Conservation (phyloP, 495 filamentous ascomycete species). For the Penicillium silybi region DNA sequence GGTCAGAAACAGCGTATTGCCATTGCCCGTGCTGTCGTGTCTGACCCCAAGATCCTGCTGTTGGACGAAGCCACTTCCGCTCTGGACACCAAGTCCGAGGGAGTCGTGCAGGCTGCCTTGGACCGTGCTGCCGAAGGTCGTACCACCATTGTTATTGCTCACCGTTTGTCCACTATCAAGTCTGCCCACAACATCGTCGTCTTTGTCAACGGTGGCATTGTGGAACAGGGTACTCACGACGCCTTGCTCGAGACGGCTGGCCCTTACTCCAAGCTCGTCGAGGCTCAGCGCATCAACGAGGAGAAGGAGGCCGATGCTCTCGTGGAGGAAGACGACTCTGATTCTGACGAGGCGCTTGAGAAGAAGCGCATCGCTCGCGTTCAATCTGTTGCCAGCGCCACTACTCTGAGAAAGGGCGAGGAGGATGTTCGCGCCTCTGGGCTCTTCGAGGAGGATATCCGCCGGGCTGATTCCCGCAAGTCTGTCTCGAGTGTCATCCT, state of each 20-base stretch:
- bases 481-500: conserved; percentile 75
- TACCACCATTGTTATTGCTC: conserved; percentile 94
- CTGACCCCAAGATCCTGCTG: conserved; percentile 90
- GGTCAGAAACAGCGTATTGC: conserved; percentile 95
- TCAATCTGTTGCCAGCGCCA: conserved; percentile 30
- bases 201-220: conserved; percentile 75
- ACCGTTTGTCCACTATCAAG: conserved; percentile 90
- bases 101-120: conserved; percentile 88
- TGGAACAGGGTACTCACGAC: conserved; percentile 86
- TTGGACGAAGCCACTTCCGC: conserved; percentile 94
- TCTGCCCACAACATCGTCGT: conserved; percentile 94
- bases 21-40: conserved; percentile 85
- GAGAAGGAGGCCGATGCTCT: conserved; percentile 52
- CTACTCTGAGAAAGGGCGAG: conserved; percentile 15
- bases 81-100: conserved; percentile 93
- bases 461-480: conserved; percentile 55
- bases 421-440: conserved; percentile 15
- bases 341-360: conserved; percentile 14
- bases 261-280: conserved; percentile 73
- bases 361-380: conserved; percentile 26
- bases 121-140: conserved; percentile 84
- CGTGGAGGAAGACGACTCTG: conserved; percentile 32
- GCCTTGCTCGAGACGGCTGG: conserved; percentile 55
- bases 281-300: conserved; percentile 72
- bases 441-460: conserved; percentile 21